phyloP scores from a whole-genome alignment of 2,329 filamentous ascomycete genomes.

The Xylaria sp. region DNA sequence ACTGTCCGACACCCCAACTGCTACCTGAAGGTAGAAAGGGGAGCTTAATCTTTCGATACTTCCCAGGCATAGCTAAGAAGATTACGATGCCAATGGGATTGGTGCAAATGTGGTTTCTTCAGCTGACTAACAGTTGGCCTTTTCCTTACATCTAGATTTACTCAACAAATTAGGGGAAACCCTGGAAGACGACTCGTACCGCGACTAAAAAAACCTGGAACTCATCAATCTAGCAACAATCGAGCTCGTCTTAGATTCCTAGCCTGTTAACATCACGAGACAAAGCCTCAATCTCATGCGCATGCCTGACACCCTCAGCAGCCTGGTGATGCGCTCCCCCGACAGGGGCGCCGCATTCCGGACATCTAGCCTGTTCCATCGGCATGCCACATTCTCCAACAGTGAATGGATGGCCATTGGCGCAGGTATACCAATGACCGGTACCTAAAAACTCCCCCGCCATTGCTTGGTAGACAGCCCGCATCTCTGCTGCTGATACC shows the following conservation, averaged over 20 bases:
- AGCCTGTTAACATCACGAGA: constrained; percentile 13
- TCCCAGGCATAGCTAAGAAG: too few relatives aligned
- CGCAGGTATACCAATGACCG: constrained; percentile 71
- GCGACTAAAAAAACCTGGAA: background rate
- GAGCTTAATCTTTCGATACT: too few relatives aligned
- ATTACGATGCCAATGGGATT: too few relatives aligned
- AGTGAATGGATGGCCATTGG: constrained; percentile 68
- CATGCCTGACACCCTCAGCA: constrained; percentile 62
- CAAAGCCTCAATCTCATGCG: constrained; percentile 58
- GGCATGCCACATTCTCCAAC: constrained; percentile 74
- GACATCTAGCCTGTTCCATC: constrained; percentile 69
- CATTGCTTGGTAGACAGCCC: constrained; percentile 63
- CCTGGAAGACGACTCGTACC: background rate
- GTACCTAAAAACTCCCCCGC: constrained; percentile 59
- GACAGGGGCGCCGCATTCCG: constrained; percentile 67
- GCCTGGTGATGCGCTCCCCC: constrained; percentile 64
- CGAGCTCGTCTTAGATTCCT: constrained; percentile 13
- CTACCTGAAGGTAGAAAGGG: too few relatives aligned
- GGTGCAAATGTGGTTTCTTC: too few relatives aligned
- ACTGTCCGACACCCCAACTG: too few relatives aligned
- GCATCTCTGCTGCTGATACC: constrained; percentile 62
- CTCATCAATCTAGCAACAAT: background rate
- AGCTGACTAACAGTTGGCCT: too few relatives aligned
- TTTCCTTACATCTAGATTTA: background rate
- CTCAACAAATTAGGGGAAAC: background rate